These are phyloP conservation scores for Grammothele lineata DNA, from an alignment of 768 basidiomycete genomes.

Conservation along the genomic window DNA sequence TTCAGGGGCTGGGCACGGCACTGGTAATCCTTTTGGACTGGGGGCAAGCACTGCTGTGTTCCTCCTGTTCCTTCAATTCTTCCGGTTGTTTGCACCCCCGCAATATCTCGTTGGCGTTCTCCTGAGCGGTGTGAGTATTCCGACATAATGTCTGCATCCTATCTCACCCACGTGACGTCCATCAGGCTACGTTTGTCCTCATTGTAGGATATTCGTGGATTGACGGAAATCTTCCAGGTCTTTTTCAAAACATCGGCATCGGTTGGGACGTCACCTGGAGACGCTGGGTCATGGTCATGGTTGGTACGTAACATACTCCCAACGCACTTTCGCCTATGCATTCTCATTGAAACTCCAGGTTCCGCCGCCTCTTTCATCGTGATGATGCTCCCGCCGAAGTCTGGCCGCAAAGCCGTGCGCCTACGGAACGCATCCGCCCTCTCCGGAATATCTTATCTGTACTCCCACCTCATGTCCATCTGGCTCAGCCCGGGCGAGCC, in stretches of 20 bases:
- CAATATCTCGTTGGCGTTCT: constrained; percentile 34
- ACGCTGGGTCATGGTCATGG: constrained; percentile 45
- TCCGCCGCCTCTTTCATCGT: constrained; percentile 47
- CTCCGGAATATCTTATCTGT: constrained; percentile 36
- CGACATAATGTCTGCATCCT: neutral
- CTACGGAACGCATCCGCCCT: constrained; percentile 38
- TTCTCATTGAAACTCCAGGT: constrained; percentile 29
- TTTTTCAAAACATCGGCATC: constrained; percentile 44
- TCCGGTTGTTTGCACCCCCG: constrained; percentile 43
- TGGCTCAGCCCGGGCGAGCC: constrained; percentile 31
- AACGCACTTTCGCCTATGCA: neutral
- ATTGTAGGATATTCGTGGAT: constrained; percentile 56
- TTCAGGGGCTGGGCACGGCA: constrained; percentile 37
- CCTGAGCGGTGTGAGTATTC: constrained; percentile 32
- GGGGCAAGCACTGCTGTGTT: constrained; percentile 46
- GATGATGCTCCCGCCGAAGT: constrained; percentile 50
- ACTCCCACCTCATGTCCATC: constrained; percentile 37
- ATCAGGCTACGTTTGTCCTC: constrained; percentile 39
- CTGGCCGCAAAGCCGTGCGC: constrained; percentile 45
- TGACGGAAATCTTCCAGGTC: constrained; percentile 40
- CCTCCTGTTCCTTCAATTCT: constrained; percentile 43
- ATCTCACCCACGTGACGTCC: neutral
- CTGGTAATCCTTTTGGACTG: constrained; percentile 52
- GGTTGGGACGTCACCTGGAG: constrained; percentile 52
- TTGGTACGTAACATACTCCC: constrained; percentile 31